Evolutionary conservation across 495 filamentous ascomycete genomes (phyloP).

Genomic region (Choiromyces venosus): DNA sequence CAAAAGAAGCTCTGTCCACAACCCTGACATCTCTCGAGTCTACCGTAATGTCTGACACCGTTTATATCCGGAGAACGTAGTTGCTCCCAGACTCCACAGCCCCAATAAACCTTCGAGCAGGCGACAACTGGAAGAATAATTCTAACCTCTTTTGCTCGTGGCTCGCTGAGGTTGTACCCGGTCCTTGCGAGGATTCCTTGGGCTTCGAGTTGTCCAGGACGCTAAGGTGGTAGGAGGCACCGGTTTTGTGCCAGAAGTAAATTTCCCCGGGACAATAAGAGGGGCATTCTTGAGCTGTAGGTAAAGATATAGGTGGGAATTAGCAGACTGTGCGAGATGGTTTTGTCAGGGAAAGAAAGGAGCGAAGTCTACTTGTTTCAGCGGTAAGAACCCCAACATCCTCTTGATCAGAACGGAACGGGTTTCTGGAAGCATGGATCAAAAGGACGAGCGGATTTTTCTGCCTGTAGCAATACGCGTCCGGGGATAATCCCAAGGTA

Average conservation of each 20-base stretch:
- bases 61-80: slow-evolving; percentile 23
- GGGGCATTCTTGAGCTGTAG: not conserved
- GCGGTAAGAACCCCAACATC: slow-evolving; percentile 20
- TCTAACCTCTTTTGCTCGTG: slow-evolving; percentile 17
- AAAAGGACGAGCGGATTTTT: slow-evolving; percentile 24
- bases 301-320: not conserved
- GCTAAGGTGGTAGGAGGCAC: slow-evolving; percentile 14
- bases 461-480: slow-evolving; percentile 15
- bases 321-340: not conserved
- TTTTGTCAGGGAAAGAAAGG: not conserved
- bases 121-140: slow-evolving; percentile 15
- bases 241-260: not conserved
- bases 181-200: slow-evolving; percentile 18
- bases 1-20: slow-evolving; percentile 33
- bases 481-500: slow-evolving; percentile 19
- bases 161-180: slow-evolving; percentile 18
- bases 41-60: slow-evolving; percentile 22
- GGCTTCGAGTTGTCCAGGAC: slow-evolving; percentile 24
- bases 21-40: slow-evolving; percentile 18
- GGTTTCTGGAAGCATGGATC: slow-evolving; percentile 24
- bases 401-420: slow-evolving; percentile 9
- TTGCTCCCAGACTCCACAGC: slow-evolving; percentile 26
- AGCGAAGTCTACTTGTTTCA: slow-evolving; percentile 15
- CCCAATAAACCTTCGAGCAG: slow-evolving; percentile 25
- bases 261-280: not conserved